Evolutionary conservation across 202 grass and related monocot species (phyloP), one percentile per base, ranked within the genome.

Genomic region (Cymbopogon flexuosus): DNA sequence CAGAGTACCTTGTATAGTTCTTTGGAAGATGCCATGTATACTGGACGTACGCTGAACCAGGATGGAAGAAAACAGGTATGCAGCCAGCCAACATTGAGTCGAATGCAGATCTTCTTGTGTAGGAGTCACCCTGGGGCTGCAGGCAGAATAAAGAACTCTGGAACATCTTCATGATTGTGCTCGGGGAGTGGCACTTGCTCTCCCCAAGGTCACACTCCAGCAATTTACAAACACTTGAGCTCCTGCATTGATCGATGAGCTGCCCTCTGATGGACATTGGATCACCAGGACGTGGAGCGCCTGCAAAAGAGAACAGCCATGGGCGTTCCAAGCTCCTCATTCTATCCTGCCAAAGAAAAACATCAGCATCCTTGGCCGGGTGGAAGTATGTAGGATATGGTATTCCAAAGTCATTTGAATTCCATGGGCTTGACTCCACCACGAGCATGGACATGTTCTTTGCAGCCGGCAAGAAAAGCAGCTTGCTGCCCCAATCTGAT

Each of bases 361-460:
- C 90, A 64, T 97, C 94, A 30, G 86, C 83, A 35, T 97, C 92
- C 76, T 83, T 92, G 56, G 91, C 82, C 21, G 94, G 92, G 81
- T 97, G 94, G 68, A 97, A 97, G 75, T 97, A 97, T 37, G 94
- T 92, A 16, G 94, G 94, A 60, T 97, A 97, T 2, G 94, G 94
- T 47, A 97, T 84, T 5, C 77, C 94, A 57, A 97, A 97, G 82
- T 97, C 94, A 75, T 97, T 97, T 16, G 92, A 84, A 81, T 92
- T 97, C 94, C 92, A 97, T 0, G 94, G 94, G 76, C 94, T 97
- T 0, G 94, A 92, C 81, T 97, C 94, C 71, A 97, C 94, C 36
- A 97, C 92, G 10, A 97, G 90, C 94, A 97, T 97, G 0, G 94
- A 97, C 94, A 97, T 97, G 60, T 97, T 97, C 80, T 64, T 93